Base-by-base conservation (phyloP, 1,284 basidiomycete species). In the Ganoderma lingzhi region DNA sequence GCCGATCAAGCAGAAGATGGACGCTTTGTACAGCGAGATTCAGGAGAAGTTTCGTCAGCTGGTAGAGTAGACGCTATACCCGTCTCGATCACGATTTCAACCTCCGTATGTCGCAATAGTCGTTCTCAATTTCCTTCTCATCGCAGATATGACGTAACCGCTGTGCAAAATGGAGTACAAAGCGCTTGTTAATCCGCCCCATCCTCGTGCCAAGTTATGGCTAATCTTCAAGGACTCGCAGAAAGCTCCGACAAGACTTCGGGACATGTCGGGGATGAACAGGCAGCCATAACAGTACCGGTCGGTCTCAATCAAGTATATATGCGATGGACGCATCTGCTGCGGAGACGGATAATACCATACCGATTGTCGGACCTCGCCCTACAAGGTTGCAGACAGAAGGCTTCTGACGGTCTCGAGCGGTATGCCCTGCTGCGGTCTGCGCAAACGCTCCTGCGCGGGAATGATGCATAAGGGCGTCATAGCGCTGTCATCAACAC, bases 31-130 rank as follows among this genome's bases (percentile, higher is more conserved):
- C 80, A 82, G 82, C 70, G 95, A 96, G 82, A 96, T 97, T 73
- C 92, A 93, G 77, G 95, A 96, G 81, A 95, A 93, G 77, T 96
- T 97, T 86, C 88, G 94, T 71, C 90, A 94, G 80, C 82, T 96
- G 80, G 92, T 87, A 76, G 95, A 96, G 84, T 96, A 87, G 72
- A 73, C 70, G 55, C 62, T 65, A 76, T 77, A 78, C 77, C 78
- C 75, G 68, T 69, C 42, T 51, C 71, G 67, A 61, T 66, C 72
- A 73, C 67, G 73, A 69, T 72, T 73, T 71, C 35, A 59, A 39
- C 15, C 39, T 61, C 67, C 66, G 70, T 74, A 66, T 69, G 61
- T 65, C 56, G 63, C 41, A 42, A 55, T 61, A 62, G 67, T 48
- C 53, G 45, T 35, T 53, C 41, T 48, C 35, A 66, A 44, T 19